Conservation (phyloP, 495 filamentous ascomycete genomes). For the Penicillium parvum region DNA sequence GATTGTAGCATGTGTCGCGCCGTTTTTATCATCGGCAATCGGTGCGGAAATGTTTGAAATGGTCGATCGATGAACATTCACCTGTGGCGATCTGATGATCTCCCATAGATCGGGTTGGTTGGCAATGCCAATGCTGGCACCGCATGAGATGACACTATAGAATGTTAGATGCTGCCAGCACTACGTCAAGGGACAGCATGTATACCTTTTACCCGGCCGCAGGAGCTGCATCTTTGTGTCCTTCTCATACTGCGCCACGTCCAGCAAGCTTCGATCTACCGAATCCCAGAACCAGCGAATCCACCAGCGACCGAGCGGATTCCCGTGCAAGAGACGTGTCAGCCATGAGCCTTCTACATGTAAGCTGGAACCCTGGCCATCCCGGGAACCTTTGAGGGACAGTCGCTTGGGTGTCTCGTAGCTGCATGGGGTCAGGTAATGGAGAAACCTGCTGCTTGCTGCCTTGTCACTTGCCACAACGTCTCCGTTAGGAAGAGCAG, state of each 20-base stretch:
- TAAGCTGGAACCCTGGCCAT: slow-evolving; percentile 45
- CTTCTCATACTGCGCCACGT: slow-evolving; percentile 15
- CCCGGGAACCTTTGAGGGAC: slow-evolving; percentile 22
- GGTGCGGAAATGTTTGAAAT: slow-evolving; percentile 7
- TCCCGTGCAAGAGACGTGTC: slow-evolving; percentile 37
- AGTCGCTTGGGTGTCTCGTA: slow-evolving; percentile 36
- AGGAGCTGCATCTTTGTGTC: slow-evolving; percentile 25
- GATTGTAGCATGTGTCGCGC: not conserved
- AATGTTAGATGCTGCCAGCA: not conserved
- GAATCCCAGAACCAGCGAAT: slow-evolving; percentile 24
- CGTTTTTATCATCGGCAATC: no score
- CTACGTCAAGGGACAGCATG: not conserved
- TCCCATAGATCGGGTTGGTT: slow-evolving; percentile 34
- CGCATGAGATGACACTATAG: slow-evolving; percentile 23
- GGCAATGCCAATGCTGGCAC: slow-evolving; percentile 24
- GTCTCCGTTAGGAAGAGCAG: slow-evolving; percentile 47
- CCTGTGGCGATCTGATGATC: slow-evolving; percentile 21
- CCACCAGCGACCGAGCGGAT: slow-evolving; percentile 21
- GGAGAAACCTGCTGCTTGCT: slow-evolving; percentile 51
- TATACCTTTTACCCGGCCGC: slow-evolving; percentile 23
- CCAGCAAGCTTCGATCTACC: slow-evolving; percentile 14
- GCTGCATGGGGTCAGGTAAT: slow-evolving; percentile 48
- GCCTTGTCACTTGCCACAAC: slow-evolving; percentile 51
- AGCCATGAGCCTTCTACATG: slow-evolving; percentile 51
- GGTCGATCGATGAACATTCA: slow-evolving; percentile 23